These are phyloP conservation scores for Trypanosomatidae sp. DNA, from an alignment of 208 protist species.

Conservation along the genomic window DNA sequence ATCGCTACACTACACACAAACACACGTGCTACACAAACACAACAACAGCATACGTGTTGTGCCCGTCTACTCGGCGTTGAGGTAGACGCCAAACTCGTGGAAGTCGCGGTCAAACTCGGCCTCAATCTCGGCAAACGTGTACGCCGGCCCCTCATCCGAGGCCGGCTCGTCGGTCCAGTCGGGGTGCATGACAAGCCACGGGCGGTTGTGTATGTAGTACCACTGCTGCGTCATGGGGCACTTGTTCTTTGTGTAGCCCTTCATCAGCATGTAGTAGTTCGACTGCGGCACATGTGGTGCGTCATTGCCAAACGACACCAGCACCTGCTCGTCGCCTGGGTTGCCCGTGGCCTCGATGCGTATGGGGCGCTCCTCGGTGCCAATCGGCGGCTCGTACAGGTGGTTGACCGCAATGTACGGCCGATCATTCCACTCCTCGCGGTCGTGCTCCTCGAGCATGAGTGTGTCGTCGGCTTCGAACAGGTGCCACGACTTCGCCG, in stretches of 20 bases:
- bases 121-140: slow-evolving; percentile 85
- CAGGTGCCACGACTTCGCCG: slow-evolving; percentile 72
- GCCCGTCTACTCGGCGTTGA: slow-evolving; percentile 66
- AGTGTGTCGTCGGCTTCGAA: slow-evolving; percentile 84
- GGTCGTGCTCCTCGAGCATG: slow-evolving; percentile 86
- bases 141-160: slow-evolving; percentile 77
- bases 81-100: slow-evolving; percentile 83
- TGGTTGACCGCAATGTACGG: slow-evolving; percentile 84
- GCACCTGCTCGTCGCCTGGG: slow-evolving; percentile 74
- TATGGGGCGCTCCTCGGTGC: slow-evolving; percentile 79
- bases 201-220: slow-evolving; percentile 85
- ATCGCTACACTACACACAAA: too few relatives aligned
- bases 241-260: slow-evolving; percentile 84
- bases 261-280: slow-evolving; percentile 88
- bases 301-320: slow-evolving; percentile 83
- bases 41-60: not conserved
- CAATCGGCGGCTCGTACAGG: slow-evolving; percentile 81
- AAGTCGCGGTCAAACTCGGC: slow-evolving; percentile 86
- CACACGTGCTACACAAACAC: not conserved
- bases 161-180: slow-evolving; percentile 86
- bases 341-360: slow-evolving; percentile 72
- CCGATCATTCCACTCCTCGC: slow-evolving; percentile 84
- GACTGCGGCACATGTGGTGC: slow-evolving; percentile 81
- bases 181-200: slow-evolving; percentile 84
- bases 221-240: slow-evolving; percentile 85